These are phyloP conservation scores for Phoma sp. DNA, from an alignment of 2,329 filamentous ascomycete species.

Conservation along the genomic window DNA sequence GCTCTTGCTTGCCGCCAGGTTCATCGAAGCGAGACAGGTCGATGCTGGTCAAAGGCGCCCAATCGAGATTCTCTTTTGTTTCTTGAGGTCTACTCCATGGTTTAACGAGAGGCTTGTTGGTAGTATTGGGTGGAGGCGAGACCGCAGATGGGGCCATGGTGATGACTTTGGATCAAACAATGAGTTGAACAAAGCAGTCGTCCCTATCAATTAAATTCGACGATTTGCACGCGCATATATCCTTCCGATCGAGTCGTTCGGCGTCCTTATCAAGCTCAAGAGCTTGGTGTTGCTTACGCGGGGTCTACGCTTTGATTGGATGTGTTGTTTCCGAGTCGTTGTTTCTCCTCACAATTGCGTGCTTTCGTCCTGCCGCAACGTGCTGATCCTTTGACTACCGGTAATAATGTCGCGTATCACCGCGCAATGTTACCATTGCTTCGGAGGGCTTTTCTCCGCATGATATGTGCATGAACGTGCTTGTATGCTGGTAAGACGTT, in stretches of 20 bases:
- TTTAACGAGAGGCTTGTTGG: slow-evolving; percentile 20
- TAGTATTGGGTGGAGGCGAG: slow-evolving; percentile 9
- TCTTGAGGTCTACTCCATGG: slow-evolving; percentile 29
- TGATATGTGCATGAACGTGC: slow-evolving; percentile 10
- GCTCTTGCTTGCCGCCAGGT: slow-evolving; percentile 25
- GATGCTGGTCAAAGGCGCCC: slow-evolving; percentile 30
- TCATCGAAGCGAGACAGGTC: slow-evolving; percentile 27
- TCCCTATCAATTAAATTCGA: no score
- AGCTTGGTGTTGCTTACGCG: slow-evolving; percentile 3
- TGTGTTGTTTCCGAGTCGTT: slow-evolving; percentile 5
- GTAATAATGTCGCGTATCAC: slow-evolving; percentile 1
- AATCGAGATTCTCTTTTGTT: slow-evolving; percentile 30
- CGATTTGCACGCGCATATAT: no score
- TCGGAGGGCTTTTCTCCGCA: background rate
- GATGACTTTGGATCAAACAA: background rate
- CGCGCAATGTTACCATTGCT: background rate
- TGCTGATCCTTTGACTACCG: slow-evolving; percentile 13
- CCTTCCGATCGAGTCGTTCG: background rate
- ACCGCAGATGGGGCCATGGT: slow-evolving; percentile 29
- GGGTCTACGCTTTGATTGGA: slow-evolving; percentile 18
- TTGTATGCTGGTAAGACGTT: background rate
- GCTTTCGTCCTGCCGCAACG: slow-evolving; percentile 20
- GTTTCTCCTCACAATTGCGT: slow-evolving; percentile 28
- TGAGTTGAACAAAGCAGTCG: no score
- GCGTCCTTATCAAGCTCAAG: background rate